Evolutionary conservation across 2,329 filamentous ascomycete genomes (phyloP), one percentile per base, ranked within the genome.

Genomic region (Xylaria sp.): DNA sequence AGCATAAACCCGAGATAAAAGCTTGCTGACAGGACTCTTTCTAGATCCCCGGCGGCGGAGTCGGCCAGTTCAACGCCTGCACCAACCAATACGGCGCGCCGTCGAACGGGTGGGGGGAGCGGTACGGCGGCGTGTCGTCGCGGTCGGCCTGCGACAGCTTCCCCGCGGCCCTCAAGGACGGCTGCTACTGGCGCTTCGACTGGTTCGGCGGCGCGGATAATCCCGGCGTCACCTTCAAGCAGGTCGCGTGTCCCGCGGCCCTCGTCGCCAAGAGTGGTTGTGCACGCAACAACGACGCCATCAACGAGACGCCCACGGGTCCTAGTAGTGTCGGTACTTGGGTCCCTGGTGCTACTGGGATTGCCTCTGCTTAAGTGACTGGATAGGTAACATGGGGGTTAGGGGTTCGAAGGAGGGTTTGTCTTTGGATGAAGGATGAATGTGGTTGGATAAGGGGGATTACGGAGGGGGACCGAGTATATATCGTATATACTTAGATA

Each of bases 181-280:
- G 88, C 9, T 90, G 88, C 79, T 81, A 85, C 76, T 91, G 88
- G 86, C 86, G 88, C 69, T 91, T 90, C 75, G 86, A 90, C 80
- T 90, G 87, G 87, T 89, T 90, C 79, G 75, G 82, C 71, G 84
- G 84, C 69, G 83, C 87, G 58, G 85, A 89, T 76, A 90, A 89
- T 79, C 87, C 87, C 6, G 74, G 74, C 32, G 84, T 90, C 63
- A 81, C 78, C 63, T 90, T 87, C 78, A 79, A 82, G 78, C 82
- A 86, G 78, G 87, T 90, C 13, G 81, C 83, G 69, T 89, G 87
- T 77, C 87, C 86, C 16, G 78, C 81, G 42, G 84, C 79, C 51
- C 73, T 89, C 65, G 84, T 80, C 44, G 76, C 78, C 62, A 81
- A 81, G 77, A 79, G 78, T 70, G 77, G 76, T 16, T 81, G 79